Percentiles rank a stretch among this genome's conserved stretches.
phyloP scores from a whole-genome alignment of 495 filamentous ascomycete species.

The Haplographium delicatum region DNA sequence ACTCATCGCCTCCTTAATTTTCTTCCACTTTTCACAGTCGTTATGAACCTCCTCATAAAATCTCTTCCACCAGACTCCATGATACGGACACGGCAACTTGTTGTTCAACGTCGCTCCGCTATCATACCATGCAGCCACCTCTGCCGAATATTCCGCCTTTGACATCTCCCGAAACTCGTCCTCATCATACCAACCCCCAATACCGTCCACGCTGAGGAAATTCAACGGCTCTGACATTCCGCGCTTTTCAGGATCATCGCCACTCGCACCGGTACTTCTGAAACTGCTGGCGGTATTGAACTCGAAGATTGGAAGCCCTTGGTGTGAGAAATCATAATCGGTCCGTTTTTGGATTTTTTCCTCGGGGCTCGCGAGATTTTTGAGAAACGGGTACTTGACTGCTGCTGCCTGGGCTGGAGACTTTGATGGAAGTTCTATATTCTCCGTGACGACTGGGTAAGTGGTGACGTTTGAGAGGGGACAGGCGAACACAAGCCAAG shows the following conservation, averaged over 20 bases:
- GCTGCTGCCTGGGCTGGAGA: no score
- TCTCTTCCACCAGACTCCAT: not conserved
- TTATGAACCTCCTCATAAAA: not conserved
- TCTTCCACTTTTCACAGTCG: not conserved
- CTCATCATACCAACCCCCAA: not conserved
- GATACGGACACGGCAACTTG: not conserved
- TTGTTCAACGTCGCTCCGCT: no score
- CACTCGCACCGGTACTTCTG: no score
- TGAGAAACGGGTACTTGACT: not conserved
- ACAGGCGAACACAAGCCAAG: slow-evolving; percentile 22
- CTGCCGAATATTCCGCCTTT: not conserved
- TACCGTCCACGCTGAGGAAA: slow-evolving; percentile 1
- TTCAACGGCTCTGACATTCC: no score
- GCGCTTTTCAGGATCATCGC: no score
- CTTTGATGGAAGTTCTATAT: no score
- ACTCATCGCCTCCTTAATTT: not conserved
- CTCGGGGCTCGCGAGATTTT: not conserved
- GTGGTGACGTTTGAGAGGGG: slow-evolving; percentile 12
- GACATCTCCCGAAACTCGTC: not conserved
- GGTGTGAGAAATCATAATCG: slow-evolving; percentile 17
- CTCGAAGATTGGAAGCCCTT: slow-evolving; percentile 19
- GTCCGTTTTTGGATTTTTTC: slow-evolving; percentile 11
- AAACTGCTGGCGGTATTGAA: not conserved
- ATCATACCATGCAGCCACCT: not conserved
- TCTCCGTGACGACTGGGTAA: not conserved